Base-by-base conservation (phyloP, 768 basidiomycete genomes). In the Mycena metata region DNA sequence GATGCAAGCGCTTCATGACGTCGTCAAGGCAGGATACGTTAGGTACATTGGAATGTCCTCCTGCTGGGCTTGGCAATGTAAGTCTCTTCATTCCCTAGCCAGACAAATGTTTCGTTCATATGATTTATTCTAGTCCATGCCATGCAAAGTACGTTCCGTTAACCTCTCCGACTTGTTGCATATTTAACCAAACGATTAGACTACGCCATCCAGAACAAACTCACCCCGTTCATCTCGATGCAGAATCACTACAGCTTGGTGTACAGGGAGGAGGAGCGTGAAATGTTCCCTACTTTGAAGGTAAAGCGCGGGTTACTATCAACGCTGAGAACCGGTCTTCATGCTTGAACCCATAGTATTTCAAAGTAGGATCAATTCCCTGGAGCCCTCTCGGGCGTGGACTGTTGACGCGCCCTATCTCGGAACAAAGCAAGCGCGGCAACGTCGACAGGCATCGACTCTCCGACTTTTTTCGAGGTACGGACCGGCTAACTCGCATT, bases 1-100 rank as follows among this genome's bases (percentile, higher is more conserved):
- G 86, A 90, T 91, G 89, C 85, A 88, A 83, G 89, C 89, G 8
- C 80, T 91, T 26, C 88, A 91, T 60, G 90, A 91, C 65, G 86
- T 91, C n/a, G 88, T 91, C 5, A 76, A 89, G 69, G 86, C 86
- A 2, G 90, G 90, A 7, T 86, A 87, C 62, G 90, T 86, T 23
- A 82, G 90, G 39, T 90, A 88, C 71, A 83, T 89, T 35, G 88
- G 88, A 42, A 88, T 88, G 85, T 83, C 82, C 21, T 87, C 86
- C 9, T 88, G 87, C 74, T 82, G 77, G 69, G 87, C 87, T 2
- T 88, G 80, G 77, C 87, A 88, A 75, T 88, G 87, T 87, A 72
- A 43, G 83, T 71, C 26, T 26, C 21, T 21, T 19, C 30, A 21
- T 43, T 64, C 19, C 10, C 26, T 16, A 16, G 42, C 16, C 30